Conservation (phyloP, 2,329 filamentous ascomycete genomes). For the Myrmaecium sp. region DNA sequence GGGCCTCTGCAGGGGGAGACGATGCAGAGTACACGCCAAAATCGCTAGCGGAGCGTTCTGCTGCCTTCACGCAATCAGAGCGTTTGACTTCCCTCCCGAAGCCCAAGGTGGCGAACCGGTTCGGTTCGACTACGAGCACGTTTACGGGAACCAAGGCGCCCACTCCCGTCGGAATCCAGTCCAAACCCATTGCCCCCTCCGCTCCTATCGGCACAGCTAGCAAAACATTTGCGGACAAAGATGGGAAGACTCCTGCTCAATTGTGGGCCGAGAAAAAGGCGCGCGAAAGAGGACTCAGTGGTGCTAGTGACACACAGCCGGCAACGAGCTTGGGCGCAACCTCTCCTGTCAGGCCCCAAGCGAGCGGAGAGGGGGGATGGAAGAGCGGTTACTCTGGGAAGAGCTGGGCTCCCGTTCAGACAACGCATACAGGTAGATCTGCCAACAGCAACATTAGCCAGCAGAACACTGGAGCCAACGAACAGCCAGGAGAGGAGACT, state of each 20-base stretch:
- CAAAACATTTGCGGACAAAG: conserved; percentile 84
- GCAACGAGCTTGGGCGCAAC: conserved; percentile 12
- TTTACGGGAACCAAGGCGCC: conserved; percentile 86
- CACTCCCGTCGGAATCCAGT: conserved; percentile 50
- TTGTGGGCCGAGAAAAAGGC: conserved; percentile 97
- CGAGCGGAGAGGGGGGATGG: conserved; percentile 58
- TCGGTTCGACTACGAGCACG: conserved; percentile 47
- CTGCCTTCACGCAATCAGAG: conserved; percentile 58
- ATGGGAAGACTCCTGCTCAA: conserved; percentile 91
- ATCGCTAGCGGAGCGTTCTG: conserved; percentile 57
- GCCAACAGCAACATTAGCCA: conserved; percentile 33
- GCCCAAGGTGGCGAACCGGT: conserved; percentile 86
- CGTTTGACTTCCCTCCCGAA: conserved; percentile 79
- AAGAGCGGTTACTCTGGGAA: conserved; percentile 85
- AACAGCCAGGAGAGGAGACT: conserved; percentile 31
- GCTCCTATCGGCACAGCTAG: conserved; percentile 64
- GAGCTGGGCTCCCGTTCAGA: conserved; percentile 73
- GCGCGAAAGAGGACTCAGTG: conserved; percentile 45
- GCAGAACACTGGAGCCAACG: conserved; percentile 46
- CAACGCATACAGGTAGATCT: conserved; percentile 51
- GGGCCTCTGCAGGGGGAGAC: conserved; percentile 26
- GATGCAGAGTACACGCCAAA: conserved; percentile 40
- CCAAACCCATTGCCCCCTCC: conserved; percentile 41
- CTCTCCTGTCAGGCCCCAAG: too few relatives aligned
- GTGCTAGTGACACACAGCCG: conserved; percentile 27